Conservation (phyloP, 2,329 filamentous ascomycete species). For the Pseudocercospora macadamiae region DNA sequence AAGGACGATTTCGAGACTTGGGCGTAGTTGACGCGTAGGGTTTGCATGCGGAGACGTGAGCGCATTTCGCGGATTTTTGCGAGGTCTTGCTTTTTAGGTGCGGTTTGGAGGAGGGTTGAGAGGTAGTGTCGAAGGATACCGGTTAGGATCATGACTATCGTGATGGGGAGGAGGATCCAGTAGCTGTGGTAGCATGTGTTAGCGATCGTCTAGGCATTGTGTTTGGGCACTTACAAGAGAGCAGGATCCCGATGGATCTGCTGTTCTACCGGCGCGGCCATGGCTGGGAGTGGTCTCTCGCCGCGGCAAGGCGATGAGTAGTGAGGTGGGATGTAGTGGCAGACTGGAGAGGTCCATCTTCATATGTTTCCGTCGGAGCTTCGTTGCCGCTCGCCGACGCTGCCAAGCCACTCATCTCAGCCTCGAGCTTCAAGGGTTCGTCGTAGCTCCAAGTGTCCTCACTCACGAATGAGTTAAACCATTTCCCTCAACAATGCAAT, state of each 20-base stretch:
- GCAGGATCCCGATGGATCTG: conserved; percentile 98
- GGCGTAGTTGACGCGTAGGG: conserved; percentile 79
- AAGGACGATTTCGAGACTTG: conserved; percentile 79
- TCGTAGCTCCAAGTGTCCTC: neutral
- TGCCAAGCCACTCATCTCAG: neutral
- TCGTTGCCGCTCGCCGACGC: neutral
- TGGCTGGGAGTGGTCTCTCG: conserved; percentile 45
- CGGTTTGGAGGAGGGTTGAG: conserved; percentile 81
- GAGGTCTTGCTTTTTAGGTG: conserved; percentile 80
- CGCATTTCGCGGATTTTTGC: conserved; percentile 81
- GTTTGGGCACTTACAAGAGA: conserved; percentile 72
- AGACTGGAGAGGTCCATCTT: conserved; percentile 1
- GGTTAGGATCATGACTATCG: conserved; percentile 95
- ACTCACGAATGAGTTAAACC: too few species aligned
- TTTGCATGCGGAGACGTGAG: conserved; percentile 79
- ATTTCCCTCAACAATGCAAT: conserved; percentile 9
- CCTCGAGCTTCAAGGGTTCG: neutral
- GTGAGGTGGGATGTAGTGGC: neutral
- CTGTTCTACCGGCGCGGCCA: conserved; percentile 86
- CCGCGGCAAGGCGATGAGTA: too few species aligned
- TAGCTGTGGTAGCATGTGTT: conserved; percentile 64
- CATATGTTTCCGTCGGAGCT: conserved; percentile 12
- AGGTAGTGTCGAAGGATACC: conserved; percentile 96
- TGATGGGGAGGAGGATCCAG: conserved; percentile 98
- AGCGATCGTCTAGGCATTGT: too few species aligned